phyloP scores from a whole-genome alignment of 2,329 filamentous ascomycete genomes.

The Trichoderma sp. region DNA sequence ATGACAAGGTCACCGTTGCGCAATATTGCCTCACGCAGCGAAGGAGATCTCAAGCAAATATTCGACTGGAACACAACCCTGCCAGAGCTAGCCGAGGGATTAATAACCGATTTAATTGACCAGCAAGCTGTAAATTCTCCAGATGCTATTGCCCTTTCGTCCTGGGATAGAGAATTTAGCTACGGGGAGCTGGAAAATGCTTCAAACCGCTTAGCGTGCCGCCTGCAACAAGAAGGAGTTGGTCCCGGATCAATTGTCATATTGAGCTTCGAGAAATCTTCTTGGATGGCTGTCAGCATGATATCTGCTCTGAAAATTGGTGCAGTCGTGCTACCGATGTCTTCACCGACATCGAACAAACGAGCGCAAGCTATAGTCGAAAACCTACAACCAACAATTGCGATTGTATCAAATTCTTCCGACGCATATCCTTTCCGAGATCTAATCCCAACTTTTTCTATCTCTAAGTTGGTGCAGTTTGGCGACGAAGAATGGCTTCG shows the following conservation, averaged over 20 bases:
- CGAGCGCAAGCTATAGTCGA: constrained; percentile 23
- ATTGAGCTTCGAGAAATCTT: constrained; percentile 31
- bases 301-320: constrained; percentile 31
- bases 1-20: neutral
- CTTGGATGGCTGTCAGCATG: constrained; percentile 28
- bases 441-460: neutral
- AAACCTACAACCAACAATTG: constrained; percentile 22
- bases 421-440: constrained; percentile 9
- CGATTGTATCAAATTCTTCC: constrained; percentile 23
- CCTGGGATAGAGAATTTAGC: constrained; percentile 39
- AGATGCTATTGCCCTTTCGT: constrained; percentile 26
- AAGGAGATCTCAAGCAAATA: constrained; percentile 24
- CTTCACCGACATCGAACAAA: constrained; percentile 25
- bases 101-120: constrained; percentile 24
- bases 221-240: constrained; percentile 4
- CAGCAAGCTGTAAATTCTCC: constrained; percentile 23
- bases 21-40: constrained; percentile 9
- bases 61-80: constrained; percentile 26
- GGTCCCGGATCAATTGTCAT: constrained; percentile 28
- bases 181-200: constrained; percentile 39
- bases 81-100: constrained; percentile 23
- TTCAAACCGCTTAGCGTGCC: constrained; percentile 21
- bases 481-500: neutral
- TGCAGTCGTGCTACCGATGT: constrained; percentile 30
- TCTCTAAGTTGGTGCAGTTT: neutral